Evolutionary conservation across 179 eudicot species (phyloP).

Genomic region (Kewa caespitosa): DNA sequence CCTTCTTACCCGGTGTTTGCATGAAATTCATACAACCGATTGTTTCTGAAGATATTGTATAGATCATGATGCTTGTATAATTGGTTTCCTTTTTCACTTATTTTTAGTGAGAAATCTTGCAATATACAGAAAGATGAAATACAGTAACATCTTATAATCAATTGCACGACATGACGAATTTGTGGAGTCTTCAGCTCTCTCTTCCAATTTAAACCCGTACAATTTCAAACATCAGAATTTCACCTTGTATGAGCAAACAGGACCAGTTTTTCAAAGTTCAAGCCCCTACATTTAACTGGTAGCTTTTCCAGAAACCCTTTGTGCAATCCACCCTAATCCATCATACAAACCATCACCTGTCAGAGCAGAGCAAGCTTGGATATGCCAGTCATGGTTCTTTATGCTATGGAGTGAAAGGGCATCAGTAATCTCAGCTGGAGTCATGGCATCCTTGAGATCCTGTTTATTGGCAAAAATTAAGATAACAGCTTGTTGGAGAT

Average conservation of each 20-base stretch:
- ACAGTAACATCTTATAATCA: too few relatives aligned
- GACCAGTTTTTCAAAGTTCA: background rate
- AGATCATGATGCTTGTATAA: background rate
- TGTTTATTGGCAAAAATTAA: constrained; percentile 92
- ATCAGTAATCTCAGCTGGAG: constrained; percentile 90
- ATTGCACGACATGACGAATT: too few relatives aligned
- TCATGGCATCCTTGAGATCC: constrained; percentile 91
- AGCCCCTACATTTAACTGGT: constrained; percentile 41
- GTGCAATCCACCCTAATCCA: constrained; percentile 97
- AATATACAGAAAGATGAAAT: too few relatives aligned
- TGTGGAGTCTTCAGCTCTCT: too few relatives aligned
- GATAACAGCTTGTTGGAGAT: constrained; percentile 72
- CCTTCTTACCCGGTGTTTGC: background rate
- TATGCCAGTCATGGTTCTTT: constrained; percentile 96
- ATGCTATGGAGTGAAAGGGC: constrained; percentile 92
- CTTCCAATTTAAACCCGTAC: too few relatives aligned
- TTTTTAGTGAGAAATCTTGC: too few relatives aligned
- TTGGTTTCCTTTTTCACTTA: too few relatives aligned
- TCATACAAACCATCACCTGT: constrained; percentile 97
- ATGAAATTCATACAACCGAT: constrained; percentile 11
- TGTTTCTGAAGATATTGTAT: constrained; percentile 12
- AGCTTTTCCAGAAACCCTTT: constrained; percentile 76
- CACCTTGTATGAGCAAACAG: background rate
- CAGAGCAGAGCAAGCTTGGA: constrained; percentile 80
- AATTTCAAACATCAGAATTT: background rate